Evolutionary conservation across 208 protist genomes (phyloP).

Genomic region (Pavlovales sp.): DNA sequence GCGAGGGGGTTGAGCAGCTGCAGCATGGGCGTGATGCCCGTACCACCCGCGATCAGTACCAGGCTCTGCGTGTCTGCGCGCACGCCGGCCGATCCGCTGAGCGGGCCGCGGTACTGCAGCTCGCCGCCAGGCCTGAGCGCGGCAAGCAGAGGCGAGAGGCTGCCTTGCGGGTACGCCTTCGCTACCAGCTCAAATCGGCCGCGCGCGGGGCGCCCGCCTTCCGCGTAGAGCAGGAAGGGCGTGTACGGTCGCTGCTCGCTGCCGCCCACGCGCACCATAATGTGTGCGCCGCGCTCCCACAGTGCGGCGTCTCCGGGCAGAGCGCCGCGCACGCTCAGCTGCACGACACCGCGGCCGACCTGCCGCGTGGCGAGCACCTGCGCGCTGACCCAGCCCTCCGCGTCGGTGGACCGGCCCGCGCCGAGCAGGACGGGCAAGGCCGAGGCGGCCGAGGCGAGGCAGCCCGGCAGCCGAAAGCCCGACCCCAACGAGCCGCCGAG

Average conservation of each 20-base stretch:
- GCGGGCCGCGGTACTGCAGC: not conserved
- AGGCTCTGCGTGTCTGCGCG: not conserved
- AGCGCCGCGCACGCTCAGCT: not conserved
- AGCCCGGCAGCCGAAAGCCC: no score
- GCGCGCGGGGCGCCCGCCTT: not conserved
- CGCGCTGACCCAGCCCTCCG: not conserved
- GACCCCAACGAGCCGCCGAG: no score
- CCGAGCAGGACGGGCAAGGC: no score
- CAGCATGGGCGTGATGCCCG: slow-evolving; percentile 14
- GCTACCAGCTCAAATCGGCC: slow-evolving; percentile 6
- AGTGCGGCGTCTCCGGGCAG: not conserved
- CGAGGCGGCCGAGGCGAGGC: no score
- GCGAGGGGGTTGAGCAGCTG: not conserved
- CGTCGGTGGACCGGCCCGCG: not conserved
- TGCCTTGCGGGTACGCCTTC: not conserved
- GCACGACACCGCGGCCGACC: not conserved
- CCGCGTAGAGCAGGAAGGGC: not conserved
- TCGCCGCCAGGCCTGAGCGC: not conserved
- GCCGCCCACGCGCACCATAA: not conserved
- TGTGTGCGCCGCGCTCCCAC: not conserved
- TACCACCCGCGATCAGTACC: not conserved
- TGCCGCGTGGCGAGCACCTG: not conserved
- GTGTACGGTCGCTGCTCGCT: not conserved
- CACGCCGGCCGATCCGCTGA: not conserved
- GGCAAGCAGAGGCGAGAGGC: not conserved